These are phyloP conservation scores for Russula sp. DNA, from an alignment of 768 basidiomycete genomes.

Conservation along the genomic window DNA sequence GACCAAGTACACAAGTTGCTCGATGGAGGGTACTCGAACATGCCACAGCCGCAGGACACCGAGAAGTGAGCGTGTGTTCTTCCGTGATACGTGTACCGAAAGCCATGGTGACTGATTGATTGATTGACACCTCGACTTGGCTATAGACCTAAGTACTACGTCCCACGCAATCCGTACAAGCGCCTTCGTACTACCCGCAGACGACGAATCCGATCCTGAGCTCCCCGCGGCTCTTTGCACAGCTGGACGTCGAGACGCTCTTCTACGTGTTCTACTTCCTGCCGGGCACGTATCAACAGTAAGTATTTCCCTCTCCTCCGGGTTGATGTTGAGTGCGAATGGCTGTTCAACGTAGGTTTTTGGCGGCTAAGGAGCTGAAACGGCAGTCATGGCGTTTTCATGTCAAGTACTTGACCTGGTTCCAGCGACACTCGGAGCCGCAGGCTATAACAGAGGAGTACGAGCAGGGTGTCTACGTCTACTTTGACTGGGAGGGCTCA, in stretches of 20 bases:
- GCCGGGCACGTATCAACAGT: constrained; percentile 98
- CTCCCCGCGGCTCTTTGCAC: constrained; percentile 79
- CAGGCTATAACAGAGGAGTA: constrained; percentile 99
- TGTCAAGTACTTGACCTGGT: constrained; percentile 99
- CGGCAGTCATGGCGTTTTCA: constrained; percentile 99
- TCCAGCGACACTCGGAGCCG: constrained; percentile 97
- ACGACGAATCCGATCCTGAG: constrained; percentile 74
- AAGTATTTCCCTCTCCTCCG: constrained; percentile 35
- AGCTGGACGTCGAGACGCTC: constrained; percentile 93
- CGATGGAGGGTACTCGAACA: constrained; percentile 83
- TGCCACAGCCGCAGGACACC: constrained; percentile 91
- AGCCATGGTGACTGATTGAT: neutral
- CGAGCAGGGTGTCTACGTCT: constrained; percentile 98
- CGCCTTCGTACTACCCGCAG: constrained; percentile 95
- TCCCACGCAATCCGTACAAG: constrained; percentile 88
- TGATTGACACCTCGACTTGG: constrained; percentile 24
- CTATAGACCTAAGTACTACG: constrained; percentile 90
- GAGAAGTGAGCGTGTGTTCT: constrained; percentile 63
- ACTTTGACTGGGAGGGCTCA: constrained; percentile 99
- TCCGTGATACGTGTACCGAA: neutral
- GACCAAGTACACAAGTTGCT: constrained; percentile 91
- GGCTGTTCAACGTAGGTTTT: constrained; percentile 53
- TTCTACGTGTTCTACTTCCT: constrained; percentile 99
- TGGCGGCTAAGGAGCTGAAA: constrained; percentile 96
- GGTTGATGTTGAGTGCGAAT: constrained; percentile 4